phyloP scores from a whole-genome alignment of 805 yeast genomes.

The Nakazawaea ishiwadae region DNA sequence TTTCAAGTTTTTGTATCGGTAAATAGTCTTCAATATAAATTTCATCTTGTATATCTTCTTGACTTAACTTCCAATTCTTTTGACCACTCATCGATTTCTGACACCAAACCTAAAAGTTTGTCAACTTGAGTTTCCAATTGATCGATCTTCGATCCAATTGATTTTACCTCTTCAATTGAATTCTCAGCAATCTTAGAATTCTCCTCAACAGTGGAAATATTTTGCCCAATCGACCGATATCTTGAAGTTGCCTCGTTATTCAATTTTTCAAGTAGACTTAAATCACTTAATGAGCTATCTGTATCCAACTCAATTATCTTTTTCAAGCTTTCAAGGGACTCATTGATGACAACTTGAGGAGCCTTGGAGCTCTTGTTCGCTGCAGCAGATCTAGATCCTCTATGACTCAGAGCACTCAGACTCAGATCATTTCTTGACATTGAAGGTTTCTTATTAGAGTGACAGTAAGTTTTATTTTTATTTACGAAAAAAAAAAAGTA shows the following conservation, averaged over 20 bases:
- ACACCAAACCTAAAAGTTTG: conserved; percentile 39
- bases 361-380: conserved; percentile 3
- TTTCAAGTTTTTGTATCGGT: conserved; percentile 91
- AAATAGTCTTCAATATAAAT: conserved; percentile 58
- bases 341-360: conserved; percentile 20
- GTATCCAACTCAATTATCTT: conserved; percentile 29
- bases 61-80: conserved; percentile 46
- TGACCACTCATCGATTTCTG: conserved; percentile 61
- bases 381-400: neutral
- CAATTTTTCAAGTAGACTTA: conserved; percentile 46
- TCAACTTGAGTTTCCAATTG: conserved; percentile 30
- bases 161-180: conserved; percentile 23
- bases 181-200: conserved; percentile 13
- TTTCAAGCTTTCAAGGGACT: conserved; percentile 26
- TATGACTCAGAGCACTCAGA: no score
- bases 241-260: conserved; percentile 56
- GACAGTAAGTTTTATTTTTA: no score
- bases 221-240: conserved; percentile 41
- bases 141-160: conserved; percentile 22
- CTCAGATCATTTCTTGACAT: no score
- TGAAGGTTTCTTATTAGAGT: no score
- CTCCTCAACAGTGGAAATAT: conserved; percentile 22
- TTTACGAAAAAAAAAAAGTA: no score
- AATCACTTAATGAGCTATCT: conserved; percentile 30
- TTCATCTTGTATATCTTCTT: conserved; percentile 16